phyloP scores from a whole-genome alignment of 2,329 filamentous ascomycete species.

The Aspergillus brunneoviolaceus region DNA sequence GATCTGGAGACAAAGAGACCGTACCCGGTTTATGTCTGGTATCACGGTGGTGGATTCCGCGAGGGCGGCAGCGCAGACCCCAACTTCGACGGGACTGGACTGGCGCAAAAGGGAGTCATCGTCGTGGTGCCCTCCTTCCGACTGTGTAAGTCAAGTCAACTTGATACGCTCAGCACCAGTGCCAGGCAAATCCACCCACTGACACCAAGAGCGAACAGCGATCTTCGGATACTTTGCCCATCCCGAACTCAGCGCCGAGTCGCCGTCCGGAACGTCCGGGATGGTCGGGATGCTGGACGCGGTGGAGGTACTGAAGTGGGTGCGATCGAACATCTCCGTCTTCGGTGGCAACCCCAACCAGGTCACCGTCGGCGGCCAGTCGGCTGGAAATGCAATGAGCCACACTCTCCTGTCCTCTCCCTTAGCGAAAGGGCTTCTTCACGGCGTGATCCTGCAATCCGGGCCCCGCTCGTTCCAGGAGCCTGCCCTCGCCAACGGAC shows the following conservation, averaged over 20 bases:
- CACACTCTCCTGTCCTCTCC: slow-evolving; percentile 26
- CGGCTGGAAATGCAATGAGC: slow-evolving; percentile 30
- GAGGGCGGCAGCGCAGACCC: slow-evolving; percentile 14
- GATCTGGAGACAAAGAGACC: slow-evolving; percentile 2
- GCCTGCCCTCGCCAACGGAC: too few relatives aligned
- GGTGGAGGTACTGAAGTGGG: slow-evolving; percentile 21
- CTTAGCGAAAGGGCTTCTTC: slow-evolving; percentile 22
- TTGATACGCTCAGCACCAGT: too few relatives aligned
- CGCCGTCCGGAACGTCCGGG: slow-evolving; percentile 26
- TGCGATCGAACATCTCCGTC: slow-evolving; percentile 20
- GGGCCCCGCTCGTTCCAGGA: too few relatives aligned
- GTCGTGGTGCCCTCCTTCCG: slow-evolving; percentile 26
- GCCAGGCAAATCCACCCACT: too few relatives aligned
- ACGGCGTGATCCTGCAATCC: background rate
- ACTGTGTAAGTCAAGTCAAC: slow-evolving; percentile 25
- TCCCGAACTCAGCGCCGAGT: slow-evolving; percentile 25
- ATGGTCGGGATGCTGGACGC: slow-evolving; percentile 30
- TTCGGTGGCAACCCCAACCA: slow-evolving; percentile 25
- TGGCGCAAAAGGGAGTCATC: slow-evolving; percentile 20
- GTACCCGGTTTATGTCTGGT: slow-evolving; percentile 25
- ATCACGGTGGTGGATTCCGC: slow-evolving; percentile 18
- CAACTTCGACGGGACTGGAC: slow-evolving; percentile 20
- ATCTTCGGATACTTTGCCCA: slow-evolving; percentile 31
- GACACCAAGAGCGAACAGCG: too few relatives aligned
- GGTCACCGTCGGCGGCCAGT: slow-evolving; percentile 30